phyloP scores from a whole-genome alignment of 768 basidiomycete genomes.

The Boletus coccyginus region DNA sequence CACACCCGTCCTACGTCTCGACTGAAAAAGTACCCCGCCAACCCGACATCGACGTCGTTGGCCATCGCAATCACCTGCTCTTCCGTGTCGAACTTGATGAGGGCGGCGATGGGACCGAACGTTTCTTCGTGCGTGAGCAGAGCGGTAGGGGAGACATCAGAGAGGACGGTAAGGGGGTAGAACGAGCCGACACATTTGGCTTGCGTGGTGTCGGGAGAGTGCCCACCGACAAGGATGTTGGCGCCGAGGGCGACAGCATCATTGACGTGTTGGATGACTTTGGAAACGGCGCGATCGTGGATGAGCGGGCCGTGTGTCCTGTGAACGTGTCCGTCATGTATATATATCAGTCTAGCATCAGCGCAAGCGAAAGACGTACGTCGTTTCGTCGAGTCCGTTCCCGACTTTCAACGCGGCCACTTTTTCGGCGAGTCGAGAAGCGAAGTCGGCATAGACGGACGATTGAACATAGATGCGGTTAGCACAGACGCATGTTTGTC shows the following conservation, averaged over 20 bases:
- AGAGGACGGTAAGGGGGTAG: constrained; percentile 86
- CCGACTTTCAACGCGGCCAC: constrained; percentile 87
- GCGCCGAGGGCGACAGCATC: constrained; percentile 87
- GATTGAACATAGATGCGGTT: constrained; percentile 95
- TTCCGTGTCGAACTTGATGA: constrained; percentile 91
- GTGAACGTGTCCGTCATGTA: background rate
- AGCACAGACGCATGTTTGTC: constrained; percentile 85
- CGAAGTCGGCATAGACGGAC: constrained; percentile 88
- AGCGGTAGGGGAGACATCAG: constrained; percentile 72
- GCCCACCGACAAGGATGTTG: constrained; percentile 87
- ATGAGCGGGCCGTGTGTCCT: constrained; percentile 97
- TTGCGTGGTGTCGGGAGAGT: constrained; percentile 46
- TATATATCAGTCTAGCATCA: background rate
- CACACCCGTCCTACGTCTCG: constrained; percentile 85
- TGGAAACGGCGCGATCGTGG: constrained; percentile 79
- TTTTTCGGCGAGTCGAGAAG: constrained; percentile 78
- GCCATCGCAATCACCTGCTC: constrained; percentile 87
- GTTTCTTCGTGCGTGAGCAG: constrained; percentile 82
- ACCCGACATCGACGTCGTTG: constrained; percentile 77
- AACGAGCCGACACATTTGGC: constrained; percentile 46
- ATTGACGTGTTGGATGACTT: constrained; percentile 81
- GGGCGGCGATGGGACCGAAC: constrained; percentile 87
- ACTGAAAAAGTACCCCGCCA: constrained; percentile 94
- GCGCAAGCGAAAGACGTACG: constrained; percentile 45
- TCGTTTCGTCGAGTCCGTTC: constrained; percentile 74